Evolutionary conservation across 108 stramenopile genomes (phyloP).

Genomic region (Skeletonema menzelii): DNA sequence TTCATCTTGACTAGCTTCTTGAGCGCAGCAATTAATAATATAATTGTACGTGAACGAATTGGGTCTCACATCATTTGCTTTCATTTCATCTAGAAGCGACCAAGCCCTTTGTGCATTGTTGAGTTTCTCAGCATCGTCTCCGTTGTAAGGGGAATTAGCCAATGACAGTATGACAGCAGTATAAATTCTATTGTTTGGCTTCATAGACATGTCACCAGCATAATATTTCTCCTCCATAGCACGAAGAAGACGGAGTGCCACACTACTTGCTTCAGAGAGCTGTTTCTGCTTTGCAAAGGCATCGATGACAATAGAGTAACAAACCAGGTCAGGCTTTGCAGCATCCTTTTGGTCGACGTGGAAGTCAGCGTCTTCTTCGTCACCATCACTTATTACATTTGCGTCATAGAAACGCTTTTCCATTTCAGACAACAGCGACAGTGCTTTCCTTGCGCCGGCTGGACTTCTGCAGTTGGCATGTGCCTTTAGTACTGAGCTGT

Average conservation of each 20-base stretch:
- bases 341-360: conserved; percentile 26
- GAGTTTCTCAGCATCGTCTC: neutral
- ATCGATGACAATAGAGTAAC: conserved; percentile 45
- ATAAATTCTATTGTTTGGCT: conserved; percentile 46
- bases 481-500: conserved; percentile 48
- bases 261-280: conserved; percentile 37
- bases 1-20: conserved; percentile 15
- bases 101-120: conserved; percentile 43
- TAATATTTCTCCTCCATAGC: conserved; percentile 35
- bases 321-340: conserved; percentile 58
- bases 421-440: conserved; percentile 48
- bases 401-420: conserved; percentile 27
- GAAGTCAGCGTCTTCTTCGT: conserved; percentile 2
- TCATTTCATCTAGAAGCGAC: conserved; percentile 42
- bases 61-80: conserved; percentile 29
- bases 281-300: conserved; percentile 49
- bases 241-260: conserved; percentile 26
- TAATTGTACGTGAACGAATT: conserved; percentile 56
- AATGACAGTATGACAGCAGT: conserved; percentile 47
- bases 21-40: conserved; percentile 49
- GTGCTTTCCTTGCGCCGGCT: conserved; percentile 47
- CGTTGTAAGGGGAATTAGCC: conserved; percentile 20
- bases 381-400: conserved; percentile 13
- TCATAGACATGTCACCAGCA: conserved; percentile 43
- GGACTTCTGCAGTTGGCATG: conserved; percentile 47